These are phyloP conservation scores for Dendryphion nanum DNA, from an alignment of 2,329 filamentous ascomycete species.

Conservation along the genomic window DNA sequence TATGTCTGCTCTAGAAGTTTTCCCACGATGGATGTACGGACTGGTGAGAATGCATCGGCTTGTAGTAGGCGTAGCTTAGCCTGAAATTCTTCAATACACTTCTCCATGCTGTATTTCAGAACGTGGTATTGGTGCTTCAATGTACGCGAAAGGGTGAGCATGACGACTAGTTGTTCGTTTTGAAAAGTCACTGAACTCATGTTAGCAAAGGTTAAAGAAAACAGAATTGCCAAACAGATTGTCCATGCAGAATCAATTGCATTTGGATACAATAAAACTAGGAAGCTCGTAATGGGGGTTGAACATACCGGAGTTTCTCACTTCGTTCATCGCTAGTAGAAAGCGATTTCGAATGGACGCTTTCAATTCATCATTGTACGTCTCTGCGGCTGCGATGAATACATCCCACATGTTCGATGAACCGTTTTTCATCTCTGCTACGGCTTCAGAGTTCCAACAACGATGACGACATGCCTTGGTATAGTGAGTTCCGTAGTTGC, in stretches of 20 bases:
- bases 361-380: too few relatives aligned
- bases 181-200: too few relatives aligned
- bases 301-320: too few relatives aligned
- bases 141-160: neutral
- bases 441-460: constrained; percentile 51
- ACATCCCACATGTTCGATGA: neutral
- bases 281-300: too few relatives aligned
- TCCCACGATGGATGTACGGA: constrained; percentile 17
- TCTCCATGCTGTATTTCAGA: constrained; percentile 28
- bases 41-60: constrained; percentile 10
- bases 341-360: too few relatives aligned
- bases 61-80: constrained; percentile 7
- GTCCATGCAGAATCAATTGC: too few relatives aligned
- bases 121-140: constrained; percentile 12
- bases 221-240: too few relatives aligned
- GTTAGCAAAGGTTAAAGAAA: too few relatives aligned
- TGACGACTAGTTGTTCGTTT: too few relatives aligned
- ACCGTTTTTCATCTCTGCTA: constrained; percentile 36
- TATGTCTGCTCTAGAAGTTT: constrained; percentile 16
- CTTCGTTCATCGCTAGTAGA: too few relatives aligned
- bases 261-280: too few relatives aligned
- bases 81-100: constrained; percentile 20
- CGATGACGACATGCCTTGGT: constrained; percentile 23
- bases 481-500: constrained; percentile 40
- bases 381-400: too few relatives aligned